These are phyloP conservation scores for Gossypium longicalyx DNA, from an alignment of 345 rosid genomes.

Conservation along the genomic window DNA sequence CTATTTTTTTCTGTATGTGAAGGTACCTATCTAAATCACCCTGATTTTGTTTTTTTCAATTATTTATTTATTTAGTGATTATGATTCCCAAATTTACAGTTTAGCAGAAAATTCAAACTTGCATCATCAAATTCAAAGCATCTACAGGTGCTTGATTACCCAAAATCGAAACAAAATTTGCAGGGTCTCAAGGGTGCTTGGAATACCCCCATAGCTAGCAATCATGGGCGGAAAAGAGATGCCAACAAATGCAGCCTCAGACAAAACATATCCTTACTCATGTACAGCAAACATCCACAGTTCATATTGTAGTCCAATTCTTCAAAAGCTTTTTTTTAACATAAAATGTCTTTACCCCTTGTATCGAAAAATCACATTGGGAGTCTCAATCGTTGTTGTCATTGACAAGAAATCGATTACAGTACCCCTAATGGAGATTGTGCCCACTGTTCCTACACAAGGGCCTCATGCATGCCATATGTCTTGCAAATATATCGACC, in stretches of 20 bases:
- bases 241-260: conserved; percentile 10
- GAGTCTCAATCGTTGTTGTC: conserved; percentile 10
- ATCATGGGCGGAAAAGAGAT: conserved; percentile 2
- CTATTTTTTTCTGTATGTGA: not conserved
- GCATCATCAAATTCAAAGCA: not conserved
- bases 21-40: not conserved
- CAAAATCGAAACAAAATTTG: not conserved
- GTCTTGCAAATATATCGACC: conserved; percentile 2
- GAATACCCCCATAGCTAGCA: not conserved
- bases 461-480: not conserved
- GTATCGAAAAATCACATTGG: conserved; percentile 13
- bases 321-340: conserved; percentile 1
- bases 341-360: not conserved
- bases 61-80: not conserved
- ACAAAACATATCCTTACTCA: not conserved
- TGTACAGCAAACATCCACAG: conserved; percentile 10
- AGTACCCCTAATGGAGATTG: conserved; percentile 12
- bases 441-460: conserved; percentile 5
- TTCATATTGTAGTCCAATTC: conserved; percentile 1
- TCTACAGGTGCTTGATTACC: not conserved
- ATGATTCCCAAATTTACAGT: not conserved
- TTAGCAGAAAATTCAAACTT: conserved; percentile 2
- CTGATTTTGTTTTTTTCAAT: not conserved
- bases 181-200: not conserved
- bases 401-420: conserved; percentile 18